These are phyloP conservation scores for Ascochyta fabae DNA, from an alignment of 2,329 filamentous ascomycete species.

Conservation along the genomic window DNA sequence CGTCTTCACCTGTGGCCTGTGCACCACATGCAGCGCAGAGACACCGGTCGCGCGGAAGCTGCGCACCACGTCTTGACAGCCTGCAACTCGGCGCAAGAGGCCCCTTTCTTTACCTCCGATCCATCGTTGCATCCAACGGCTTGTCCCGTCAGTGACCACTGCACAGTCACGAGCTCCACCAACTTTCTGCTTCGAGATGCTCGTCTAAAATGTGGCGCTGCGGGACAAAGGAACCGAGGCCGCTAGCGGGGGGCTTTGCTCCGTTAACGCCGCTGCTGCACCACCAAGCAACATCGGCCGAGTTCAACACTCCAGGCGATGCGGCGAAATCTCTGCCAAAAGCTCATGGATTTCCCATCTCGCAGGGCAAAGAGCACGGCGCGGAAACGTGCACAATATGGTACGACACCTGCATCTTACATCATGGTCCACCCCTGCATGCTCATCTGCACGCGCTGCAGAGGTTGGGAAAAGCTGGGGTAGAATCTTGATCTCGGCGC, in stretches of 20 bases:
- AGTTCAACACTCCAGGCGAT: not conserved
- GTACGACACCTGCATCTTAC: not conserved
- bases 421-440: slow-evolving; percentile 9
- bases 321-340: too few species aligned
- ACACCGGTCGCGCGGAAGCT: not conserved
- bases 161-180: not conserved
- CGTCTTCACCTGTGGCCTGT: not conserved
- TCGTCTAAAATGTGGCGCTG: slow-evolving; percentile 4
- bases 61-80: not conserved
- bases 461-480: slow-evolving; percentile 13
- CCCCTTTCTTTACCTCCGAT: not conserved
- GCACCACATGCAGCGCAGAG: too few species aligned
- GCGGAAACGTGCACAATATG: not conserved
- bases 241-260: not conserved
- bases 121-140: not conserved
- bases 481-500: slow-evolving; percentile 13
- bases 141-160: not conserved
- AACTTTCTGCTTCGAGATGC: not conserved
- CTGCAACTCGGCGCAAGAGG: not conserved
- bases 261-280: not conserved
- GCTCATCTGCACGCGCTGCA: not conserved
- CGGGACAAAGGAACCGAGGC: not conserved
- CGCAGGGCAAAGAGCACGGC: not conserved
- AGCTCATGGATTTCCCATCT: too few species aligned
- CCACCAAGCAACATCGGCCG: not conserved